These are phyloP conservation scores for Penicillium egyptiacum DNA, from an alignment of 495 filamentous ascomycete species.

Conservation along the genomic window DNA sequence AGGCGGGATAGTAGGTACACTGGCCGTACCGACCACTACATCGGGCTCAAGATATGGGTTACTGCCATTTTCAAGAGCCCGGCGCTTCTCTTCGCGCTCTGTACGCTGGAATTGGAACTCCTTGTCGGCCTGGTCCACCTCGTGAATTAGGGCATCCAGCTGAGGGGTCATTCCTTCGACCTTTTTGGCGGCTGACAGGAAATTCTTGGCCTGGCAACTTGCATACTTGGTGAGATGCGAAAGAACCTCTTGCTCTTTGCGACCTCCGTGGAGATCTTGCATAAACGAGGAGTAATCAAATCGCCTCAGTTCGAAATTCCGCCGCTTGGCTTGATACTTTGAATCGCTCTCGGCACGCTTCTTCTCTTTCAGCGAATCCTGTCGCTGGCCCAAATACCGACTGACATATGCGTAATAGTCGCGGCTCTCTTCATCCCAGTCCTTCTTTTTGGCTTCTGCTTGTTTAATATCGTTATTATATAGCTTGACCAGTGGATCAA, in stretches of 20 bases:
- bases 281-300: constrained; percentile 99
- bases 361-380: constrained; percentile 96
- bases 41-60: constrained; percentile 80
- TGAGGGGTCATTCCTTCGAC: constrained; percentile 87
- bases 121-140: constrained; percentile 90
- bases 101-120: constrained; percentile 92
- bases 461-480: constrained; percentile 98
- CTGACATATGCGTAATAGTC: constrained; percentile 96
- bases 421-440: constrained; percentile 97
- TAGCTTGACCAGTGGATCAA: constrained; percentile 86
- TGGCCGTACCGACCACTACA: constrained; percentile 28
- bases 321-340: constrained; percentile 92
- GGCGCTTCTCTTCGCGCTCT: constrained; percentile 89
- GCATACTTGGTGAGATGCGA: constrained; percentile 96
- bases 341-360: constrained; percentile 90
- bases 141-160: constrained; percentile 83
- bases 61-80: constrained; percentile 84
- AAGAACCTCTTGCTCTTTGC: constrained; percentile 95
- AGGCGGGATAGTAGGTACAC: constrained; percentile 26
- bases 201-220: constrained; percentile 82
- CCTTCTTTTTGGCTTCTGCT: constrained; percentile 93
- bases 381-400: constrained; percentile 89
- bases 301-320: constrained; percentile 92
- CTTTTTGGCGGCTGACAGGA: constrained; percentile 78
- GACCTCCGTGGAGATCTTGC: constrained; percentile 95